These are phyloP conservation scores for Persicaria maculosa DNA, from an alignment of 148 eudicot species.

Conservation along the genomic window DNA sequence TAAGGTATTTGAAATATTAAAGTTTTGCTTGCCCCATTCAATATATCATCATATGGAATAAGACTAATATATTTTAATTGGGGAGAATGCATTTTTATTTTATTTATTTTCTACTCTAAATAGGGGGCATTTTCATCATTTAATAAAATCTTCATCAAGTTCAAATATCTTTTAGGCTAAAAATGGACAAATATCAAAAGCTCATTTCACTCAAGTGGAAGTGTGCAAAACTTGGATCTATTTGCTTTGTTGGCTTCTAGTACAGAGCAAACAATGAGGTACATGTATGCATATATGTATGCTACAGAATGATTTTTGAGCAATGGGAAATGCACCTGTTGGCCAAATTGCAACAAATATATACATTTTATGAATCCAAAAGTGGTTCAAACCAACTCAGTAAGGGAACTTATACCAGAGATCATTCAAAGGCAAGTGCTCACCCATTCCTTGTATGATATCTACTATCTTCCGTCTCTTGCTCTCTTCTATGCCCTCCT, in stretches of 20 bases:
- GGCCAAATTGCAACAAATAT: background rate
- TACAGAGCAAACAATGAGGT: background rate
- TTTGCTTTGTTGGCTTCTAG: background rate
- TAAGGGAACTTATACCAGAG: background rate
- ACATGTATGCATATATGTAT: background rate
- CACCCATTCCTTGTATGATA: conserved; percentile 82
- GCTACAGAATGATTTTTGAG: background rate
- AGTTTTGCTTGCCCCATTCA: background rate
- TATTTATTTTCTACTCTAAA: no score
- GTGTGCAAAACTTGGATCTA: background rate
- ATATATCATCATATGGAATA: background rate
- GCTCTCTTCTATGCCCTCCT: conserved; percentile 62
- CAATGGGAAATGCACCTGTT: background rate
- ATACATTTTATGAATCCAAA: background rate
- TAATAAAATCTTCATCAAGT: no score
- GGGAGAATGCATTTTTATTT: background rate
- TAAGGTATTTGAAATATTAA: background rate
- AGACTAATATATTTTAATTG: background rate
- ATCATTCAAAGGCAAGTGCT: conserved; percentile 13
- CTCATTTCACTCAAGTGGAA: no score
- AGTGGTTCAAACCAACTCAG: background rate
- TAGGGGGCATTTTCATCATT: no score
- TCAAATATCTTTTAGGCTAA: no score
- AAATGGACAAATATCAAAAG: no score
- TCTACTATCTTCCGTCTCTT: conserved; percentile 45